These are phyloP conservation scores for Saturnispora serradocipensis DNA, from an alignment of 805 yeast species.

Conservation along the genomic window DNA sequence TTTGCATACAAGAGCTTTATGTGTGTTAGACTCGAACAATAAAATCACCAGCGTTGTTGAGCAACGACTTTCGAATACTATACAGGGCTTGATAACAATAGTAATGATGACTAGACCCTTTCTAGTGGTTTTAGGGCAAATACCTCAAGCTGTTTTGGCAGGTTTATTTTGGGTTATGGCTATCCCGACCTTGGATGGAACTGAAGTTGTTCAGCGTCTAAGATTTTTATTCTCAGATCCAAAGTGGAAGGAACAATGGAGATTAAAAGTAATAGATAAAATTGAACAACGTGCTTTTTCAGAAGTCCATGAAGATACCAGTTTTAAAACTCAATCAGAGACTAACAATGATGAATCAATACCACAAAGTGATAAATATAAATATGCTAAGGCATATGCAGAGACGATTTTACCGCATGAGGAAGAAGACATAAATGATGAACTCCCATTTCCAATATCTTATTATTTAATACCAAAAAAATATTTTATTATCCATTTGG, in stretches of 20 bases:
- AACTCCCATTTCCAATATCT: not conserved
- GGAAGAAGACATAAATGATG: not conserved
- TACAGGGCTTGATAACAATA: conserved; percentile 75
- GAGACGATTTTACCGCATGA: not conserved
- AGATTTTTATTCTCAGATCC: conserved; percentile 55
- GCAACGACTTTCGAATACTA: conserved; percentile 76
- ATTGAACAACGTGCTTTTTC: not conserved
- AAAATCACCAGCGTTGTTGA: conserved; percentile 60
- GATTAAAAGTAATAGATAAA: not conserved
- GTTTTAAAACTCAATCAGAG: not conserved
- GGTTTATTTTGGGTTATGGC: conserved; percentile 96
- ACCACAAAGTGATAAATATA: not conserved
- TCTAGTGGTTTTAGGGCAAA: conserved; percentile 64
- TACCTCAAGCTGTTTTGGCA: conserved; percentile 89
- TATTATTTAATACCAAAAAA: conserved; percentile 21
- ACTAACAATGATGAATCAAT: not conserved
- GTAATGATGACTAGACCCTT: conserved; percentile 89
- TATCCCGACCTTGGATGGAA: conserved; percentile 60
- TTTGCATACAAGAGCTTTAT: conserved; percentile 70
- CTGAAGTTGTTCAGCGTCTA: conserved; percentile 54
- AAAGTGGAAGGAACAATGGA: conserved; percentile 21
- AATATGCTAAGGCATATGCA: not conserved
- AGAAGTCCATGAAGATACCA: not conserved
- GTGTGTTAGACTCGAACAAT: conserved; percentile 40
- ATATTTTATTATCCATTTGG: conserved; percentile 48